Base-by-base conservation (phyloP, 2,329 filamentous ascomycete genomes). In the Ceratocystis cubensis region DNA sequence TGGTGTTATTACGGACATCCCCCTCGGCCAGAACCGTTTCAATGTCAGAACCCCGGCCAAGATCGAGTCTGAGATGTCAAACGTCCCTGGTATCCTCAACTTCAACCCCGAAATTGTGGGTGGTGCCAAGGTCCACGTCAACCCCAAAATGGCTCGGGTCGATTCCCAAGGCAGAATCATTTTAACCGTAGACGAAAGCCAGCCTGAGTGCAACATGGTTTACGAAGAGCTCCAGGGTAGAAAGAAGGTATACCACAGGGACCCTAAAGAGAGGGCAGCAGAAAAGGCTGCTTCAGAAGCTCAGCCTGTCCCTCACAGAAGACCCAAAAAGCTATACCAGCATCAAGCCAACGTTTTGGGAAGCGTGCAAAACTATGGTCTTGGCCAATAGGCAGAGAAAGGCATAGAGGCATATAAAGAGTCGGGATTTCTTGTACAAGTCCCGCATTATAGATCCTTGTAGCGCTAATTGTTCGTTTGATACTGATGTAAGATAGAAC, bases 121-220 rank as follows among this genome's bases (percentile, higher is more conserved):
- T 66, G 84, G 84, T 45, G 75, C 78, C 69, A 86, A 85, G 76
- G 70, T 80, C 5, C 84, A 79, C 71, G 76, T 83, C 48, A 76
- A 79, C 65, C 75, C 80, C 2, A 69, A 73, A 25, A 74, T 73
- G 7, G 80, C 80, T 45, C 75, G 73, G 68, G 71, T 83, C 63
- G 78, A 82, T 71, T 77, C 82, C 1, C 76, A 74, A 62, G 84
- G 84, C 67, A 79, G 75, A 70, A 73, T 85, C 13, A 70, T 77
- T 5, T 68, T 84, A 50, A 72, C 72, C 20, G 72, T 82, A n/a
- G 72, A 71, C 17, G 78, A 80, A 61, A 73, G 77, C 0, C 68
- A 72, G 20, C 8, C 69, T 0, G 75, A 78, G 72, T 73, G 76
- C 1, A 75, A 75, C 66, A 70, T 81, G 25, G 75, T 84, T 33